A percentile compares a stretch with the other conserved stretches of the same genome.
Conservation (phyloP, 352 stramenopile species). For the Phytopythium montanum region DNA sequence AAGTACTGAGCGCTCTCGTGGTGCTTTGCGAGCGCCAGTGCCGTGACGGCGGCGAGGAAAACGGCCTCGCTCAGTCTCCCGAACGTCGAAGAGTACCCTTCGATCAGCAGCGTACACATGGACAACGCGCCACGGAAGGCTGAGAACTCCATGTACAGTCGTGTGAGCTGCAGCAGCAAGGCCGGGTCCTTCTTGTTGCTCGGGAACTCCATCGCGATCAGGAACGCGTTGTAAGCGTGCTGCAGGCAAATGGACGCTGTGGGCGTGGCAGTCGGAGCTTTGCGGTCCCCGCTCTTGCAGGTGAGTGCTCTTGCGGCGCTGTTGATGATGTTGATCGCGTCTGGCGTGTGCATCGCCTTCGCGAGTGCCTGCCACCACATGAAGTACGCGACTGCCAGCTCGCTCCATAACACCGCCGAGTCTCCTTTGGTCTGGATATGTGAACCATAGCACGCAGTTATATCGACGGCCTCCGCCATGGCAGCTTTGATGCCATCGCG, state of each 20-base stretch:
- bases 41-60: conserved; percentile 60
- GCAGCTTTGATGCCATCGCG: neutral
- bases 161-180: conserved; percentile 47
- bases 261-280: neutral
- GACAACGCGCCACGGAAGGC: conserved; percentile 57
- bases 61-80: conserved; percentile 45
- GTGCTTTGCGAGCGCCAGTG: conserved; percentile 45
- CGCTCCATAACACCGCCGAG: conserved; percentile 48
- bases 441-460: neutral
- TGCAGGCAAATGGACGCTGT: conserved; percentile 13
- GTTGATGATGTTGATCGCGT: conserved; percentile 15
- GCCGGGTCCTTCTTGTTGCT: conserved; percentile 57
- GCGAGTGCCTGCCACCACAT: conserved; percentile 49
- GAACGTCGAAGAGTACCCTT: conserved; percentile 41
- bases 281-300: no score
- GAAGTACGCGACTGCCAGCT: conserved; percentile 57
- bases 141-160: conserved; percentile 69
- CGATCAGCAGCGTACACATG: conserved; percentile 62
- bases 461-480: neutral
- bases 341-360: conserved; percentile 34
- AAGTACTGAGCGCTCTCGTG: conserved; percentile 72
- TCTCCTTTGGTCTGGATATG: conserved; percentile 43
- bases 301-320: neutral
- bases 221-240: conserved; percentile 69
- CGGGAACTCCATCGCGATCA: conserved; percentile 77